Percentiles rank a stretch among this genome's conserved stretches.
phyloP scores from a whole-genome alignment of 139 green algal genomes.

The Asterochloris erici region DNA sequence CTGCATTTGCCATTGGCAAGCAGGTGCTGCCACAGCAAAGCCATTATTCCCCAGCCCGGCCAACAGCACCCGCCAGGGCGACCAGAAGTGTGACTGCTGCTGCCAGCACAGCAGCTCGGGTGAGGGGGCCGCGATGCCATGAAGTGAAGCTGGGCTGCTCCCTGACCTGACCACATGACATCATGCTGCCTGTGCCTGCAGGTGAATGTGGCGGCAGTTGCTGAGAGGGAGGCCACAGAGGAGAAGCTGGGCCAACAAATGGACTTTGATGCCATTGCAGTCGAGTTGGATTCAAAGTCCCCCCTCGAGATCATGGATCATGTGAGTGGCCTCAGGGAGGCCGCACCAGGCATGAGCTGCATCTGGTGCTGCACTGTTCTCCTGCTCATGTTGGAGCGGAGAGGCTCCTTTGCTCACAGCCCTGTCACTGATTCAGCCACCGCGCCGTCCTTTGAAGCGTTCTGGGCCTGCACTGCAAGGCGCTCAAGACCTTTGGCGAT shows the following conservation, averaged over 20 bases:
- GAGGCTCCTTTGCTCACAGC: neutral
- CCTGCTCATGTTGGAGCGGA: neutral
- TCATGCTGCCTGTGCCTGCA: neutral
- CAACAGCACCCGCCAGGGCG: no score
- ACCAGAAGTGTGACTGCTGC: no score
- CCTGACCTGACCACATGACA: no score
- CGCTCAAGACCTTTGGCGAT: constrained; percentile 80
- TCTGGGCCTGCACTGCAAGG: constrained; percentile 40
- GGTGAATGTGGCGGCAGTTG: constrained; percentile 6
- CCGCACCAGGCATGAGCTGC: neutral
- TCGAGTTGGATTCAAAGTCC: constrained; percentile 71
- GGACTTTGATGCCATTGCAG: constrained; percentile 23
- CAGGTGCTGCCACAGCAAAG: no score
- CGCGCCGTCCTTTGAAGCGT: neutral
- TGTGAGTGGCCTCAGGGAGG: constrained; percentile 28
- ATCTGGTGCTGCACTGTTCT: neutral
- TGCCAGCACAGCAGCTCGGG: no score
- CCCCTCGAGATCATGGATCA: constrained; percentile 96
- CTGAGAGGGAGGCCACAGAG: neutral
- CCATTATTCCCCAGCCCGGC: no score
- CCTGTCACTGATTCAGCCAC: neutral
- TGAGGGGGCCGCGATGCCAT: no score
- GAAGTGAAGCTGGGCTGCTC: no score
- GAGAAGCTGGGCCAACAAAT: neutral
- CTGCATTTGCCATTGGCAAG: no score